phyloP scores from a whole-genome alignment of 768 basidiomycete species.

The Phlegmacium glaucopus region DNA sequence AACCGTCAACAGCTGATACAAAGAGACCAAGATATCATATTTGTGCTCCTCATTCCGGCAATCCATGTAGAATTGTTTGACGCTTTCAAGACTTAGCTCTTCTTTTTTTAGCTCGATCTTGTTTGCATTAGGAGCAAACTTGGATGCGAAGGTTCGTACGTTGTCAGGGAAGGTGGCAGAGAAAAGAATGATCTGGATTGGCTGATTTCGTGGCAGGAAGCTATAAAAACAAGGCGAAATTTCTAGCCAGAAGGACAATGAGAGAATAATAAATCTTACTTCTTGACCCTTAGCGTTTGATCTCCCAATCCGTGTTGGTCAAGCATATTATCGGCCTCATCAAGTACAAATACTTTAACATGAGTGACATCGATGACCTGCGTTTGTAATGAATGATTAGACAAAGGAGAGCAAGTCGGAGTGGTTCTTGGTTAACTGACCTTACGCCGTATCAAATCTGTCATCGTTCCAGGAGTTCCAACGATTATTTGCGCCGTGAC shows the following conservation, averaged over 20 bases:
- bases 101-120: constrained; percentile 94
- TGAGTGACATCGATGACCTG: constrained; percentile 71
- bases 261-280: constrained; percentile 46
- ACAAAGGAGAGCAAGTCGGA: too few species aligned
- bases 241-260: neutral
- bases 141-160: constrained; percentile 86
- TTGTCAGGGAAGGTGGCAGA: constrained; percentile 97
- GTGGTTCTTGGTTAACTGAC: constrained; percentile 20
- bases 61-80: constrained; percentile 98
- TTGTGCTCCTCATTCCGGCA: constrained; percentile 89
- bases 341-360: constrained; percentile 91
- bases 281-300: constrained; percentile 90
- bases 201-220: constrained; percentile 49
- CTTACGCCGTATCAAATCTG: constrained; percentile 74
- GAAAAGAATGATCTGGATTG: constrained; percentile 89
- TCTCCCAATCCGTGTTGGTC: constrained; percentile 93
- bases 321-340: constrained; percentile 99
- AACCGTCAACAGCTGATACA: constrained; percentile 89
- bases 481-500: constrained; percentile 91
- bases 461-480: constrained; percentile 95
- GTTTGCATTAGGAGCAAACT: constrained; percentile 93
- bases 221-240: constrained; percentile 27
- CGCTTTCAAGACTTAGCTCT: constrained; percentile 90
- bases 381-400: neutral
- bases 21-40: constrained; percentile 89